Evolutionary conservation across 2,329 filamentous ascomycete genomes (phyloP).

Genomic region (Davidsoniella eucalypti): DNA sequence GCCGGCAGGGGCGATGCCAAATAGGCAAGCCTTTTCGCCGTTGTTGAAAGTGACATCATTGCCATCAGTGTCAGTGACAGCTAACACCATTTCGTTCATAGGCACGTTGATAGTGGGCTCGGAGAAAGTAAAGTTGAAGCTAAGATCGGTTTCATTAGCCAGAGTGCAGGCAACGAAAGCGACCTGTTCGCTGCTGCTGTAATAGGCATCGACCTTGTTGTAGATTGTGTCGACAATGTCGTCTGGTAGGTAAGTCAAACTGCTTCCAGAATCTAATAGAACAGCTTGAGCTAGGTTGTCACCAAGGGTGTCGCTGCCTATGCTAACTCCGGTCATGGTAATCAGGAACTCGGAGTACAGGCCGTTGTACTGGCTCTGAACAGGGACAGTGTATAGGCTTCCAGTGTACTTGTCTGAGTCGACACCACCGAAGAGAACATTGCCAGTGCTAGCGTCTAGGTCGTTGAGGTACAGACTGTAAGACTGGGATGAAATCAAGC

Average conservation of each 20-base stretch:
- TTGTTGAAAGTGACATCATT: constrained; percentile 33
- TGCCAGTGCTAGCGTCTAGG: constrained; percentile 45
- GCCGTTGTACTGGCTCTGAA: constrained; percentile 35
- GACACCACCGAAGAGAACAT: constrained; percentile 59
- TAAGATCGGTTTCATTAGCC: constrained; percentile 31
- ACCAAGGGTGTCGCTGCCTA: constrained; percentile 28
- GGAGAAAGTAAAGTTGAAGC: constrained; percentile 27
- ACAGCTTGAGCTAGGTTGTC: constrained; percentile 39
- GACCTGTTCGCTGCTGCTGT: constrained; percentile 32
- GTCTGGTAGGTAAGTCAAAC: constrained; percentile 50
- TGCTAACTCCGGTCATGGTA: constrained; percentile 43
- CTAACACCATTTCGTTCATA: constrained; percentile 43
- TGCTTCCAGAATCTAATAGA: constrained; percentile 55
- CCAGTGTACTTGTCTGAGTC: constrained; percentile 50
- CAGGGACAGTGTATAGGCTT: constrained; percentile 46
- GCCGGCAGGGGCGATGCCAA: constrained; percentile 47
- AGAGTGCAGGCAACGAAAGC: constrained; percentile 47
- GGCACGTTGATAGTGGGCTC: constrained; percentile 34
- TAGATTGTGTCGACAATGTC: constrained; percentile 37
- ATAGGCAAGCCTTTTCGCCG: constrained; percentile 42
- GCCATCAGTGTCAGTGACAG: constrained; percentile 30
- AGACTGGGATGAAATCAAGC: constrained; percentile 46
- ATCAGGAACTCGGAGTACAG: constrained; percentile 48
- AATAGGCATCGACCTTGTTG: constrained; percentile 40
- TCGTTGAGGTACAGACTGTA: constrained; percentile 68